Percentiles rank a stretch among this genome's conserved stretches.
Conservation (phyloP, 805 yeast species). For the Kodamaea lidongshanica region DNA sequence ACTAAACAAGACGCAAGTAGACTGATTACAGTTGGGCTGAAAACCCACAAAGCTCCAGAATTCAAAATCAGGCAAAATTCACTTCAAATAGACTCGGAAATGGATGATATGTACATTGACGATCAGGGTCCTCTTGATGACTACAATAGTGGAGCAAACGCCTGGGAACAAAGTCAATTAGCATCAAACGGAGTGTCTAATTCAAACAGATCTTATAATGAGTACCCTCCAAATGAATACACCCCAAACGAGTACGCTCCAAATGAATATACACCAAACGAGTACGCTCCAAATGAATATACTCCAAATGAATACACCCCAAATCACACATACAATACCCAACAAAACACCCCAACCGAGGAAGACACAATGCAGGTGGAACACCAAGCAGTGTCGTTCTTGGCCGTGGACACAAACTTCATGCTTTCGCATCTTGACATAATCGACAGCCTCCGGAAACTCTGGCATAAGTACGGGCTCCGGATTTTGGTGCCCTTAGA, state of each 20-base stretch:
- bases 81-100: too few species aligned
- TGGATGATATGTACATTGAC: too few species aligned
- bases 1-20: slow-evolving; percentile 16
- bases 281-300: slow-evolving; percentile 16
- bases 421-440: slow-evolving; percentile 60
- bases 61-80: slow-evolving; percentile 17
- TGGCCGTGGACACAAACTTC: slow-evolving; percentile 82
- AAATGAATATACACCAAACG: slow-evolving; percentile 10
- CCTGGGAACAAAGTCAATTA: slow-evolving; percentile 11
- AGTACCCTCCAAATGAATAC: too few species aligned
- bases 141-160: slow-evolving; percentile 10
- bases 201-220: too few species aligned
- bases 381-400: slow-evolving; percentile 24
- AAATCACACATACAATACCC: too few species aligned
- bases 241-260: too few species aligned
- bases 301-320: slow-evolving; percentile 13
- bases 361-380: not conserved
- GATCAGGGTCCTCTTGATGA: too few species aligned
- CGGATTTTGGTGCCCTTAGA: slow-evolving; percentile 61
- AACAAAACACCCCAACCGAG: not conserved
- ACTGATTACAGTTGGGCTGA: slow-evolving; percentile 21
- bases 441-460: slow-evolving; percentile 44
- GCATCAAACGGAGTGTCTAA: too few species aligned
- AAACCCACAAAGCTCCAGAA: slow-evolving; percentile 15
- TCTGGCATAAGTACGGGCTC: slow-evolving; percentile 39